A percentile compares a stretch with the other conserved stretches of the same genome.
Conservation (phyloP, 768 basidiomycete genomes). For the Dioszegia crocea region DNA sequence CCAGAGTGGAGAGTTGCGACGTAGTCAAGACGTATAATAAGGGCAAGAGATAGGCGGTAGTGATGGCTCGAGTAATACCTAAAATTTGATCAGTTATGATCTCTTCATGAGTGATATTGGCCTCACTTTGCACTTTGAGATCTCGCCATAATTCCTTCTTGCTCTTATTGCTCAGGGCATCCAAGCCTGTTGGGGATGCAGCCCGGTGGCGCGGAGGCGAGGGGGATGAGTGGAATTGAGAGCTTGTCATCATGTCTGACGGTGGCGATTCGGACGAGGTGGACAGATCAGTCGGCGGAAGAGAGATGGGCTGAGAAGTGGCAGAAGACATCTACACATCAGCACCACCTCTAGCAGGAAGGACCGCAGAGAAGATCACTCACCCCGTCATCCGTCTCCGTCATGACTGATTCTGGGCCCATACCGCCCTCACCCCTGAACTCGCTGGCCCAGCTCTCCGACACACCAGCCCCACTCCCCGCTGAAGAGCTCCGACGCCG, state of each 20-base stretch:
- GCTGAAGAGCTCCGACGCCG: background rate
- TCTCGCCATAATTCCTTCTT: constrained; percentile 71
- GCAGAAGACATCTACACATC: constrained; percentile 30
- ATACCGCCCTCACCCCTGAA: constrained; percentile 16
- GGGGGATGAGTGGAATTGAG: constrained; percentile 23
- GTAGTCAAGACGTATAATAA: constrained; percentile 81
- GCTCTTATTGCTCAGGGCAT: constrained; percentile 15
- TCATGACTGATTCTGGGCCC: constrained; percentile 8
- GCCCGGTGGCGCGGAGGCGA: background rate
- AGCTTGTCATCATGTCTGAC: constrained; percentile 27
- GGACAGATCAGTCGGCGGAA: constrained; percentile 40
- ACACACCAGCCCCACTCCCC: background rate
- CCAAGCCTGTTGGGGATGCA: background rate
- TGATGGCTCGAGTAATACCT: constrained; percentile 86
- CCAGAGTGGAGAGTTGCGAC: constrained; percentile 79
- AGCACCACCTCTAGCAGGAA: background rate
- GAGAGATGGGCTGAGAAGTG: constrained; percentile 37
- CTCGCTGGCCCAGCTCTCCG: constrained; percentile 38
- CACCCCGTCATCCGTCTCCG: constrained; percentile 36
- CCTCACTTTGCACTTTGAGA: constrained; percentile 76
- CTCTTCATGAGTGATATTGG: background rate
- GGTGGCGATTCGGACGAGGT: constrained; percentile 34
- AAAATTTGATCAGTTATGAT: background rate
- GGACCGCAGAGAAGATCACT: constrained; percentile 1
- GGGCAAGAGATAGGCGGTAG: constrained; percentile 77